A percentile compares a stretch with the other conserved stretches of the same genome.
Conservation (phyloP, 495 filamentous ascomycete genomes). For the Lepidopterella palustris region DNA sequence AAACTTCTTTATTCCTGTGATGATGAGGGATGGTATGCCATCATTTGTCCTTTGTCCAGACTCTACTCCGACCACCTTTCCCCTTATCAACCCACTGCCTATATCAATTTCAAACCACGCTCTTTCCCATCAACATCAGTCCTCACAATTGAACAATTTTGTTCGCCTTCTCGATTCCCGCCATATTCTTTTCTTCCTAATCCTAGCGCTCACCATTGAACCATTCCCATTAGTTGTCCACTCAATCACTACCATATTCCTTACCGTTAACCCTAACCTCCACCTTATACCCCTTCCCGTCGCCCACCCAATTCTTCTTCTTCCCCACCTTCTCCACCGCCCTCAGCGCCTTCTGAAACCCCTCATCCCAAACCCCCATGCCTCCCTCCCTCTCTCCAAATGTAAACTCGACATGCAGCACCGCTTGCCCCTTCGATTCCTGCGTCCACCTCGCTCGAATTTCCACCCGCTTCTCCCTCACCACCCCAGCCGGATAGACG, state of each 20-base stretch:
- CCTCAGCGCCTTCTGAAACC: neutral
- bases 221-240: too few species aligned
- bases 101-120: too few species aligned
- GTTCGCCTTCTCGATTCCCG: too few species aligned
- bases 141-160: too few species aligned
- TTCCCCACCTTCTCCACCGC: constrained; percentile 9
- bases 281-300: neutral
- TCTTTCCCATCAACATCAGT: too few species aligned
- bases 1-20: too few species aligned
- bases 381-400: neutral
- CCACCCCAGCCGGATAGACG: constrained; percentile 49
- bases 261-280: neutral
- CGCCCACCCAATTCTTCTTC: constrained; percentile 3
- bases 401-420: neutral
- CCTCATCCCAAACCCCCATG: neutral
- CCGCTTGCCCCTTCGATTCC: neutral
- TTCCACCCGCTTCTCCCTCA: neutral
- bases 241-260: neutral
- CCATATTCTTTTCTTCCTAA: too few species aligned
- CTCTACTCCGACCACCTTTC: too few species aligned
- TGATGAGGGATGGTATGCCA: too few species aligned
- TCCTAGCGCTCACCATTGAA: too few species aligned
- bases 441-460: neutral
- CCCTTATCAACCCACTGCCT: too few species aligned
- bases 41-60: too few species aligned